phyloP scores from a whole-genome alignment of 805 yeast species.

The Starmerella kuoi region DNA sequence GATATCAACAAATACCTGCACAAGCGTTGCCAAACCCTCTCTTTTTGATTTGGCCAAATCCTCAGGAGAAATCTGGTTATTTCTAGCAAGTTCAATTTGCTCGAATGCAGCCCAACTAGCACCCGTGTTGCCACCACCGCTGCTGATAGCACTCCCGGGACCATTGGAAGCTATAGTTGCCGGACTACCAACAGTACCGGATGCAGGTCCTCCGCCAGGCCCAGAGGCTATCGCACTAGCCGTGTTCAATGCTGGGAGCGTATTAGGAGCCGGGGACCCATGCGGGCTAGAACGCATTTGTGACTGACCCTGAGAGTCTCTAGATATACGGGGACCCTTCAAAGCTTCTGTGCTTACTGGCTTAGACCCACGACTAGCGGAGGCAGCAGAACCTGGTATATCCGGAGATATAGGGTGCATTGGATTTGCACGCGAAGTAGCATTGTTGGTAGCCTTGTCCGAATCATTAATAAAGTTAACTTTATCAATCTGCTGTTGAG shows the following conservation, averaged over 20 bases:
- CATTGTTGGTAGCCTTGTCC: too few relatives aligned
- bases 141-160: neutral
- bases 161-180: neutral
- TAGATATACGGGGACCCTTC: neutral
- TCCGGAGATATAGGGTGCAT: neutral
- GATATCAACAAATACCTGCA: conserved; percentile 34
- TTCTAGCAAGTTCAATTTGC: conserved; percentile 19
- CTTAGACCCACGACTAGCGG: neutral
- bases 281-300: neutral
- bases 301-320: neutral
- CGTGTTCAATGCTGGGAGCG: neutral
- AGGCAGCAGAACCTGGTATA: neutral
- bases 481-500: neutral
- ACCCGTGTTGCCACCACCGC: neutral
- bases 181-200: neutral
- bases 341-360: neutral
- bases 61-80: conserved; percentile 2
- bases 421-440: neutral
- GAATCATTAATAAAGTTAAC: too few relatives aligned
- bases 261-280: neutral
- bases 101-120: conserved; percentile 26
- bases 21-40: conserved; percentile 31
- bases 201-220: neutral
- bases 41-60: conserved; percentile 13
- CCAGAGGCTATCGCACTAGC: neutral